Percentiles rank a stretch among this genome's conserved stretches.
Evolutionary conservation across 345 rosid genomes (phyloP).

Genomic region (Ailanthus altissimus): DNA sequence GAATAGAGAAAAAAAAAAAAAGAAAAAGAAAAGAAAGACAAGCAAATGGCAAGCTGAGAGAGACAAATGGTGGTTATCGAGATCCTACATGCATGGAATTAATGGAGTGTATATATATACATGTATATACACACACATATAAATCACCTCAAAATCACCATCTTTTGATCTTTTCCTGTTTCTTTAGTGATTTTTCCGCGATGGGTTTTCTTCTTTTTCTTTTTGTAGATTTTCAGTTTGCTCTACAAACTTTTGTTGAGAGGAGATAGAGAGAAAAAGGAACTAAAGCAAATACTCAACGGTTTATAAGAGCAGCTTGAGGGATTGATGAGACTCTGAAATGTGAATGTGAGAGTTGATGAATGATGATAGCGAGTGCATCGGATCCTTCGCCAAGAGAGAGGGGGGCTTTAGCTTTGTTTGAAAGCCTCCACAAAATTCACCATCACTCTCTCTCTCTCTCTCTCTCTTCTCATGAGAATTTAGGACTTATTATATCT

Average conservation of each 20-base stretch:
- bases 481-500: not conserved
- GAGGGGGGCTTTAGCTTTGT: too few relatives aligned
- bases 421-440: not conserved
- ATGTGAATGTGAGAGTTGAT: not conserved
- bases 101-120: not conserved
- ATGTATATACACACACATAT: too few relatives aligned
- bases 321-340: conserved; percentile 12
- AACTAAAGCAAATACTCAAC: not conserved
- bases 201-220: not conserved
- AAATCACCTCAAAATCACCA: not conserved
- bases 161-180: too few relatives aligned
- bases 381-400: conserved; percentile 38
- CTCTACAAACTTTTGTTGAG: not conserved
- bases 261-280: not conserved
- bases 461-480: not conserved
- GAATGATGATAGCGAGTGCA: conserved; percentile 11
- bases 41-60: not conserved
- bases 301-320: conserved; percentile 16
- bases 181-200: not conserved
- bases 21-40: not conserved
- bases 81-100: conserved; percentile 13
- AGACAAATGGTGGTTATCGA: not conserved
- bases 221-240: too few relatives aligned
- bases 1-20: not conserved
- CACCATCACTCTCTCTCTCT: not conserved